A percentile compares a stretch with the other conserved stretches of the same genome.
These are phyloP conservation scores for Plasmodium sp. DNA, from an alignment of 169 alveolate genomes.

Conservation along the genomic window DNA sequence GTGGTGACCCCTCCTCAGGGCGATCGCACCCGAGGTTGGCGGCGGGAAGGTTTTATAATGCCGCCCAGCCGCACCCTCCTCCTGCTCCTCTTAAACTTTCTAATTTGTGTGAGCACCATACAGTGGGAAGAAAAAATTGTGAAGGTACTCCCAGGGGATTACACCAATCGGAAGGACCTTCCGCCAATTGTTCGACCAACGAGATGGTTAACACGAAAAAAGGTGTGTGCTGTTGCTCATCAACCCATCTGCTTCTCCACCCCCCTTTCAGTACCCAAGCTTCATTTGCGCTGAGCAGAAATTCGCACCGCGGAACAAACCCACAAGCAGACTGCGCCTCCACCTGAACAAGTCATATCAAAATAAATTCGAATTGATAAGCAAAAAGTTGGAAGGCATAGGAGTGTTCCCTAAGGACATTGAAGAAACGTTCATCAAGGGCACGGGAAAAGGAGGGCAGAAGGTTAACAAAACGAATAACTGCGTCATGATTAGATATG, in stretches of 20 bases:
- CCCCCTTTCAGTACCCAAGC: neutral
- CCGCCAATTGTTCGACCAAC: neutral
- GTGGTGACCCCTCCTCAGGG: neutral
- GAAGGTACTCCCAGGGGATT: slow-evolving; percentile 4
- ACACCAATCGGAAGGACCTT: neutral
- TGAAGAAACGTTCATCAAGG: slow-evolving; percentile 85
- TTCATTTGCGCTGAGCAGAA: neutral
- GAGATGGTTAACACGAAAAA: neutral
- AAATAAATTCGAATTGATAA: slow-evolving; percentile 49
- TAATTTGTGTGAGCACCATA: neutral
- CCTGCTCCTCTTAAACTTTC: neutral
- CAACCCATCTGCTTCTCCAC: neutral
- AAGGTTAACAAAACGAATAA: slow-evolving; percentile 90
- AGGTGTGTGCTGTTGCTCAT: neutral
- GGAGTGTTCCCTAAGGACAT: slow-evolving; percentile 74
- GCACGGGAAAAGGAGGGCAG: slow-evolving; percentile 93
- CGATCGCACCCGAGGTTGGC: neutral
- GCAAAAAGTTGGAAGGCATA: slow-evolving; percentile 58
- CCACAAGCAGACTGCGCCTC: slow-evolving; percentile 2
- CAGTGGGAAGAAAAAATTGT: neutral
- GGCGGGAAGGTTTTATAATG: slow-evolving; percentile 8
- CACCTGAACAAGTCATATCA: slow-evolving; percentile 54
- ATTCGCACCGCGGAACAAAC: neutral
- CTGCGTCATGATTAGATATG: slow-evolving; percentile 86
- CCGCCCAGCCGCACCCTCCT: neutral